These are phyloP conservation scores for Talaromyces verruculosus DNA, from an alignment of 2,329 filamentous ascomycete genomes.

Conservation along the genomic window DNA sequence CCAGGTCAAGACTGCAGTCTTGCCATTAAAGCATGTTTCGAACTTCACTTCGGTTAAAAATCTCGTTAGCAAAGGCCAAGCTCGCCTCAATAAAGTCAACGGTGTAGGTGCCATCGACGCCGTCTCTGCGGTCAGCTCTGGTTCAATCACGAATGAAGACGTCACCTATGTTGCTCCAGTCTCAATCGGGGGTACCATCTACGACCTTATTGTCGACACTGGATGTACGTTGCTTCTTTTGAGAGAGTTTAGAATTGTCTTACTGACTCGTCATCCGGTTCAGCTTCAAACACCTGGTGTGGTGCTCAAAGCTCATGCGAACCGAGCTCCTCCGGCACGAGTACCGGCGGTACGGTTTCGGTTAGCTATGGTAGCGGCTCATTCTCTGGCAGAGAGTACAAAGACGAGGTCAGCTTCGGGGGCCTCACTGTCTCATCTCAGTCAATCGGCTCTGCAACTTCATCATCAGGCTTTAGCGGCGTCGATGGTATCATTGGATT, in stretches of 20 bases:
- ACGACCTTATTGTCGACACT: slow-evolving; percentile 13
- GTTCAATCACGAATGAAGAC: slow-evolving; percentile 15
- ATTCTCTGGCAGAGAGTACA: slow-evolving; percentile 15
- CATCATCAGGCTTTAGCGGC: neutral
- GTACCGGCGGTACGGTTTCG: neutral
- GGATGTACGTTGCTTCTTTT: slow-evolving; percentile 11
- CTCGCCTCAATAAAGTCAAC: slow-evolving; percentile 9
- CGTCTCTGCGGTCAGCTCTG: slow-evolving; percentile 5
- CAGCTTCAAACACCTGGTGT: slow-evolving; percentile 18
- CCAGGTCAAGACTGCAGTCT: neutral
- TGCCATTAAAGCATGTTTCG: slow-evolving; percentile 12
- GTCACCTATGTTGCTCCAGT: slow-evolving; percentile 14
- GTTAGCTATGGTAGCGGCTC: slow-evolving; percentile 17
- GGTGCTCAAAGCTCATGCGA: slow-evolving; percentile 14
- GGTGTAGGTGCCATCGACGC: neutral
- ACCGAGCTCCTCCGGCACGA: slow-evolving; percentile 7
- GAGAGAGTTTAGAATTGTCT: neutral
- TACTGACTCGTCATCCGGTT: neutral
- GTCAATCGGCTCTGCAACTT: slow-evolving; percentile 10
- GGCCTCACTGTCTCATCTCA: slow-evolving; percentile 13
- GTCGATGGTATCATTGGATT: slow-evolving; percentile 18
- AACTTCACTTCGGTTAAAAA: slow-evolving; percentile 12
- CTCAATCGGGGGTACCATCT: slow-evolving; percentile 6
- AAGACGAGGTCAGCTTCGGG: slow-evolving; percentile 11
- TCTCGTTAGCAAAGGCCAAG: slow-evolving; percentile 7